Conservation (phyloP, 176 grass and related monocot species). For the Eleusine coracana region DNA sequence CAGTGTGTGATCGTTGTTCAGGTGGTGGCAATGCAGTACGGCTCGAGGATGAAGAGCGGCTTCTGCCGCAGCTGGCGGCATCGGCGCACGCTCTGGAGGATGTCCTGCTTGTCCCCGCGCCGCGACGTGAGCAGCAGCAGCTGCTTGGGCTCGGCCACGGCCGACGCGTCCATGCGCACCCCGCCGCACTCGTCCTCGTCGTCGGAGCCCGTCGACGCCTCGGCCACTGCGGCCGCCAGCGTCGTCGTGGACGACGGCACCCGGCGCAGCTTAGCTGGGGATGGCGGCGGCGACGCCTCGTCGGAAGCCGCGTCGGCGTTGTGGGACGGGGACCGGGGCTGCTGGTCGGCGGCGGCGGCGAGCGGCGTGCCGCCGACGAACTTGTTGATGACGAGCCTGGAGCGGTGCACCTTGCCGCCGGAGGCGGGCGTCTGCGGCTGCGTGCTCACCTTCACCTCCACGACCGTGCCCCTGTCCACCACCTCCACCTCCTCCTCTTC, state of each 20-base stretch:
- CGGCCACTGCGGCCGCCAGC: slow-evolving; percentile 73
- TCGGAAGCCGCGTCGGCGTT: not conserved
- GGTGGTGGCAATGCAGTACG: slow-evolving; percentile 85
- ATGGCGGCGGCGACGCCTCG: not conserved
- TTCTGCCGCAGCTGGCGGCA: slow-evolving; percentile 84
- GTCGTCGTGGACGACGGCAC: slow-evolving; percentile 65
- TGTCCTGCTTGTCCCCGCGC: slow-evolving; percentile 60
- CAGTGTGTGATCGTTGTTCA: not conserved
- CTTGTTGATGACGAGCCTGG: slow-evolving; percentile 94
- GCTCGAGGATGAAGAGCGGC: slow-evolving; percentile 86
- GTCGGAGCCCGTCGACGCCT: slow-evolving; percentile 48
- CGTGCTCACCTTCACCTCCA: slow-evolving; percentile 95
- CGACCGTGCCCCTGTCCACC: slow-evolving; percentile 84
- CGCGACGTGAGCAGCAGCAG: slow-evolving; percentile 70
- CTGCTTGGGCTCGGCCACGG: slow-evolving; percentile 50
- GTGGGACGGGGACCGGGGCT: slow-evolving; percentile 13
- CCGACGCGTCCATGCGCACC: not conserved
- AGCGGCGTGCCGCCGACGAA: slow-evolving; percentile 87
- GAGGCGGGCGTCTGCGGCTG: slow-evolving; percentile 60
- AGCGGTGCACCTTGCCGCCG: slow-evolving; percentile 69
- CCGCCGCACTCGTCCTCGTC: slow-evolving; percentile 30
- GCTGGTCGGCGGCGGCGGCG: not conserved
- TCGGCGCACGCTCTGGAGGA: slow-evolving; percentile 74
- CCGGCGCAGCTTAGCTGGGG: slow-evolving; percentile 45
- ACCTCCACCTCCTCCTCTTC: slow-evolving; percentile 94